Evolutionary conservation across 177 flowering plant species (phyloP).

Genomic region (Telopea speciosissima): DNA sequence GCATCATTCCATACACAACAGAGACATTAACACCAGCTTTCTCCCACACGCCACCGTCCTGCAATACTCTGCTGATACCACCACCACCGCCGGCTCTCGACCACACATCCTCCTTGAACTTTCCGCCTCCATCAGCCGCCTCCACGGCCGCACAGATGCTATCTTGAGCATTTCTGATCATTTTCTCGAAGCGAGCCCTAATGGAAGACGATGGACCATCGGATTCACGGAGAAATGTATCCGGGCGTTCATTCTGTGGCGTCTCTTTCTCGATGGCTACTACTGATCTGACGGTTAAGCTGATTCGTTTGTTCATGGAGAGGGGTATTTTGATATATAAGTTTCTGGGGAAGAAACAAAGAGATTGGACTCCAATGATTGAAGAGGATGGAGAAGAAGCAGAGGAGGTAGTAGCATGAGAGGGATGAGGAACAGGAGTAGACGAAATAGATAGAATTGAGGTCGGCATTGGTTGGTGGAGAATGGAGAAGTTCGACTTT

Average conservation of each 20-base stretch:
- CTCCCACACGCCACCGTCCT: conserved; percentile 87
- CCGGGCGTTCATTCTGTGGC: conserved; percentile 57
- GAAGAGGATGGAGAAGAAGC: conserved; percentile 5
- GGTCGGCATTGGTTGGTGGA: conserved; percentile 2
- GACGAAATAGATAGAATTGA: conserved; percentile 17
- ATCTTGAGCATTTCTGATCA: conserved; percentile 91
- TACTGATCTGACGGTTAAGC: conserved; percentile 22
- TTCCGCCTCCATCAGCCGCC: conserved; percentile 61
- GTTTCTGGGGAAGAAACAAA: conserved; percentile 1
- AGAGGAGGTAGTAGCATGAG: not conserved
- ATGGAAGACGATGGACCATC: conserved; percentile 37
- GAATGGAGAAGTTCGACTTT: not conserved
- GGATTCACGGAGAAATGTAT: conserved; percentile 63
- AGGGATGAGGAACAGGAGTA: conserved; percentile 6
- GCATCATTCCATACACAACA: conserved; percentile 94
- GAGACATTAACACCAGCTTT: conserved; percentile 97
- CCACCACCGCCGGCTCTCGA: conserved; percentile 97
- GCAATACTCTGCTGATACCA: conserved; percentile 89
- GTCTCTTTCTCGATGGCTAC: conserved; percentile 75
- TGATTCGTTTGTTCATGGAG: not conserved
- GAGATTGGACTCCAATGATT: not conserved
- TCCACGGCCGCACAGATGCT: no score
- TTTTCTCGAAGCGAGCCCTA: conserved; percentile 74
- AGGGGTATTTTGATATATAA: not conserved
- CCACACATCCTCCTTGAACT: conserved; percentile 93